phyloP scores from a whole-genome alignment of 2,329 filamentous ascomycete genomes.

The Hypoxylon sp. region DNA sequence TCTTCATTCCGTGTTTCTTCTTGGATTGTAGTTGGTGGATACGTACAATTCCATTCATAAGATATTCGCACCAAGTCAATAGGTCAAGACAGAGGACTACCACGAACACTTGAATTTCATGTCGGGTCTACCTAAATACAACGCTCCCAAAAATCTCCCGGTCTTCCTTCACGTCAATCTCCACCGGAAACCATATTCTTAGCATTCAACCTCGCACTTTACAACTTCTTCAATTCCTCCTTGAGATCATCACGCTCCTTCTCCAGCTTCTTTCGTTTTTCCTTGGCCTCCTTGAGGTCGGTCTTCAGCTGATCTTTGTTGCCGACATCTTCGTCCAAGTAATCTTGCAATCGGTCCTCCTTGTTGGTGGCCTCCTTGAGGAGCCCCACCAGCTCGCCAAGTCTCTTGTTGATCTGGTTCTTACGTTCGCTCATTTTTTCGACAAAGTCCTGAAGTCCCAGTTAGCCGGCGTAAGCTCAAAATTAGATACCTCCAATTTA shows the following conservation, averaged over 20 bases:
- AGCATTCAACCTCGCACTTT: not conserved
- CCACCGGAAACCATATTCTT: not conserved
- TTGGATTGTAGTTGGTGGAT: not conserved
- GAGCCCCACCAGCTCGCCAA: not conserved
- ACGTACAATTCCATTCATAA: not conserved
- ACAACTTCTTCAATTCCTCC: not conserved
- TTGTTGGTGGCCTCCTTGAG: not conserved
- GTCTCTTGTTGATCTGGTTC: not conserved
- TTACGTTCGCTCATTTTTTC: not conserved
- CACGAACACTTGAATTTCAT: not conserved
- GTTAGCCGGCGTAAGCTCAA: not conserved
- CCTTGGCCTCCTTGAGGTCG: not conserved
- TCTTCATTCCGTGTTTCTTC: no score
- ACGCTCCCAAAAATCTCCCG: not conserved
- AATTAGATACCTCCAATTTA: not conserved
- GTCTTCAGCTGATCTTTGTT: not conserved
- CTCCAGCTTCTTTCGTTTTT: not conserved
- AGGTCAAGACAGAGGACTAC: not conserved
- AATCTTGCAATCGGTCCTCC: not conserved
- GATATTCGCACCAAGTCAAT: not conserved
- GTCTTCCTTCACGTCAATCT: not conserved
- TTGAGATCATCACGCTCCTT: not conserved
- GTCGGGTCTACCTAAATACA: not conserved
- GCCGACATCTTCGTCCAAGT: not conserved
- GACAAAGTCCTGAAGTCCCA: not conserved